Evolutionary conservation across 2,329 filamentous ascomycete species (phyloP), one percentile per base, ranked within the genome.

Genomic region (Epichloe amarillans): DNA sequence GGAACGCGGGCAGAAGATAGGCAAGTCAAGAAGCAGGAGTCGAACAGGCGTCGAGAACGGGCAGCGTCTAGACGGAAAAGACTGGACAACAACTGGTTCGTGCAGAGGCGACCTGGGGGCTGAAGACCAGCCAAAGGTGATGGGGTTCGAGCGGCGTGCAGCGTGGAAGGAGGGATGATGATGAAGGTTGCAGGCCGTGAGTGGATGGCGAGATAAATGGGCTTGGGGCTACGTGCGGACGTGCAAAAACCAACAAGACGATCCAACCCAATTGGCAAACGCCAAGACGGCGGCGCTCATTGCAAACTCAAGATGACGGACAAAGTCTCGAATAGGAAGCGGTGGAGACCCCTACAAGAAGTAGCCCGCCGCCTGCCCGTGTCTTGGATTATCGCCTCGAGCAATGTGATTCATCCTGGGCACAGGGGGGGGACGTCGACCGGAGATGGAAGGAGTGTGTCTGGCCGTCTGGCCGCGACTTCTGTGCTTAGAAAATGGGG

Each of bases 41-140:
- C 19, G 39, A 19, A 36, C 47, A 12, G 42, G n/a, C 26, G 23
- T 45, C 23, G 21, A 30, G 30, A 11, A 30, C 30, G 42, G 21
- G 19, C 39, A 15, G 26, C 12, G 45, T 39, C 23, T 36, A 30
- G 43, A 42, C 46, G 49, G 52, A 51, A 53, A 51, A 26, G 52
- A 53, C 46, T 45, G 46, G 46, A 49, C 49, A 41, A 44, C n/a
- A 26, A 41, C 52, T 51, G 21, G 40, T 36, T 52, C 33, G 51
- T 51, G 49, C 46, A 39, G 50, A 44, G 40, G 21, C 41, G 23
- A 42, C 41, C 46, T 35, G 39, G 46, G 30, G 45, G 36, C 49
- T 39, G 44, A 19, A 23, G 40, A 37, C 15, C 26, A 44, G 49
- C 36, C 45, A 46, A 46, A 36, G 46, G 46, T 48, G 47, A 50